Conservation (phyloP, 2,329 filamentous ascomycete genomes). For the Pseudogymnoascus sp. region DNA sequence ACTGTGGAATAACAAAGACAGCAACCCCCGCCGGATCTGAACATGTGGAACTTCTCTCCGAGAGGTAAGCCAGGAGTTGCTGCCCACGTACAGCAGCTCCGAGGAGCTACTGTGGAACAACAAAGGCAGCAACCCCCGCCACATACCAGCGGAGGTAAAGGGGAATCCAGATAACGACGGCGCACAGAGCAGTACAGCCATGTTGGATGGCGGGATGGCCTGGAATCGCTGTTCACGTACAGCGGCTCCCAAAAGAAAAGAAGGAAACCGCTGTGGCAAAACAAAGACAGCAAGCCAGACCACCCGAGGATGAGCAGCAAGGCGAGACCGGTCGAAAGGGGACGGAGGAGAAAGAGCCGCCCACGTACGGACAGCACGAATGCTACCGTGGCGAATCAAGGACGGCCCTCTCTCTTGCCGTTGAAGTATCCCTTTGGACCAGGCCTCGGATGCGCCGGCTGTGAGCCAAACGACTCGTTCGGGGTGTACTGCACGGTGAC, state of each 20-base stretch:
- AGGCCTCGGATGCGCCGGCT: too few species aligned
- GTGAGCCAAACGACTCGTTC: too few species aligned
- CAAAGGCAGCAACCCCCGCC: not conserved
- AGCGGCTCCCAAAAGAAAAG: not conserved
- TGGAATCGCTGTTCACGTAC: not conserved
- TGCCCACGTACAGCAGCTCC: not conserved
- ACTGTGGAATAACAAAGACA: not conserved
- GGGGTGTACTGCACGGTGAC: too few species aligned
- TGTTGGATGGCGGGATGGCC: not conserved
- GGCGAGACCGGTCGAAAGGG: not conserved
- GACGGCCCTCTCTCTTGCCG: not conserved
- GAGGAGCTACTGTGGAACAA: not conserved
- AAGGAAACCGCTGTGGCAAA: not conserved
- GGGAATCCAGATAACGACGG: too few species aligned
- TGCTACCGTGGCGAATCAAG: not conserved
- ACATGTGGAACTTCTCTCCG: too few species aligned
- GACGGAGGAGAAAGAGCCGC: not conserved
- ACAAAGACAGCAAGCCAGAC: not conserved
- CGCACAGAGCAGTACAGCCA: not conserved
- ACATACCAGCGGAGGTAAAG: not conserved
- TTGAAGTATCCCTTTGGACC: not conserved
- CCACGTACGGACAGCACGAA: not conserved
- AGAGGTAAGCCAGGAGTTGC: not conserved
- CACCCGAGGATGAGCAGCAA: not conserved
- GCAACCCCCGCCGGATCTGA: not conserved